Evolutionary conservation across 2,329 filamentous ascomycete species (phyloP), one percentile per base, ranked within the genome.

Genomic region (Xylaria sp.): DNA sequence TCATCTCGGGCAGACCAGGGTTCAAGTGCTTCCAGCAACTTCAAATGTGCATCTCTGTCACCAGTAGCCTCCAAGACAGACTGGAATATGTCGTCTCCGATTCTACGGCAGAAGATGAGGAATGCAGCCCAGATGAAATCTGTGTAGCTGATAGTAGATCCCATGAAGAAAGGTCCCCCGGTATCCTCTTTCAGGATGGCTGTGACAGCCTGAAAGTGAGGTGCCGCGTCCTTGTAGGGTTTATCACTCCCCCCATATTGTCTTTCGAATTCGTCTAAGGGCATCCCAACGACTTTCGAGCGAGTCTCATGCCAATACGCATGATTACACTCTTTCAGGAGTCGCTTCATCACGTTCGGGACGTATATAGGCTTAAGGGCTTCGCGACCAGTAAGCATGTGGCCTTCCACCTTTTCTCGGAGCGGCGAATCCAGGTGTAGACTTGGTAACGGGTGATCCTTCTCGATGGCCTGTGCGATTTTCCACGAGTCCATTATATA

Each of bases 401-500:
- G 1, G 12, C 36, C 25, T 79, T 79, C 36, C 83, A 79, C 2
- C 90, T 75, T 70, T 82, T 83, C 48, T 77, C 86, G 80, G 48
- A 84, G 79, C 0, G 86, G 84, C 0, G 86, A 84, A 73, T 90
- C 85, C 2, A 92, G 80, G 69, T 86, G 85, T 2, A 92, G 77
- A 0, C 87, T 81, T 0, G 89, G 90, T 20, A 82, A 78, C 0
- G 90, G 90, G 70, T 91, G 82, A 0, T 81, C 79, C 57, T 83
- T 79, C 74, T 93, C 90, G 41, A 93, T 82, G 20, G 82, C 82
- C 13, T 80, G 72, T 20, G 86, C 88, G 69, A 93, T 93, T 48
- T 81, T 79, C 70, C 80, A 82, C 1, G 88, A 91, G 76, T 93
- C 90, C 86, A 89, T 91, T 7, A 90, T 71, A 74, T 86, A 89